Percentiles rank a stretch among this genome's conserved stretches.
phyloP scores from a whole-genome alignment of 164 flowering plant genomes.

The Vitis labrusca region DNA sequence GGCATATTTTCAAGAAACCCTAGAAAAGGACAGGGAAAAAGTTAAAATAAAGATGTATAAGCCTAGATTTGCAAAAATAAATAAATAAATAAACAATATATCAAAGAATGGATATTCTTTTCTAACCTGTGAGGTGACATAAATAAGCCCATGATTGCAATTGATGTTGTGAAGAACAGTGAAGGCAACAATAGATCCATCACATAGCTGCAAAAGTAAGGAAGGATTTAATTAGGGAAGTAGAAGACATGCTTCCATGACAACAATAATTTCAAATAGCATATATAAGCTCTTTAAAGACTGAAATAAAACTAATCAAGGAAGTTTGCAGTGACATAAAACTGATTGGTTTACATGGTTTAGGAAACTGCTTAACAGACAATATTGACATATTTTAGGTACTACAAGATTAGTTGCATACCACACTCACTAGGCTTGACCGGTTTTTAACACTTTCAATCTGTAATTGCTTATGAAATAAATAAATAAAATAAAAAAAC shows the following conservation, averaged over 20 bases:
- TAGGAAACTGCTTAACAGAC: no score
- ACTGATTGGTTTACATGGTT: no score
- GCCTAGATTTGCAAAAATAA: background rate
- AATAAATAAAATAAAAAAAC: no score
- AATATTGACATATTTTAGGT: no score
- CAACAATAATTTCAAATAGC: no score
- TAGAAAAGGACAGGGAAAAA: constrained; percentile 17
- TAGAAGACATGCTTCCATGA: background rate
- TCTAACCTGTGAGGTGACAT: constrained; percentile 88
- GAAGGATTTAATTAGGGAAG: background rate
- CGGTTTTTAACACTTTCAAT: no score
- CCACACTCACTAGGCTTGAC: no score
- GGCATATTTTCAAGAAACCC: constrained; percentile 96
- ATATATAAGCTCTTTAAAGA: no score
- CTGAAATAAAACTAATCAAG: no score
- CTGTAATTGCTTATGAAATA: no score
- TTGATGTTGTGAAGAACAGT: constrained; percentile 97
- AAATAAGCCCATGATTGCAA: constrained; percentile 95
- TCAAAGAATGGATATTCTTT: background rate
- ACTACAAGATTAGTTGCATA: no score
- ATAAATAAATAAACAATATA: constrained; percentile 1
- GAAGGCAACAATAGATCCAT: constrained; percentile 91
- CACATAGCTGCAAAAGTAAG: constrained; percentile 67
- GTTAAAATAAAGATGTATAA: constrained; percentile 5
- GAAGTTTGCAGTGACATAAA: no score